phyloP scores from a whole-genome alignment of 2,329 filamentous ascomycete species.

The Myriosclerotinia curreyana region DNA sequence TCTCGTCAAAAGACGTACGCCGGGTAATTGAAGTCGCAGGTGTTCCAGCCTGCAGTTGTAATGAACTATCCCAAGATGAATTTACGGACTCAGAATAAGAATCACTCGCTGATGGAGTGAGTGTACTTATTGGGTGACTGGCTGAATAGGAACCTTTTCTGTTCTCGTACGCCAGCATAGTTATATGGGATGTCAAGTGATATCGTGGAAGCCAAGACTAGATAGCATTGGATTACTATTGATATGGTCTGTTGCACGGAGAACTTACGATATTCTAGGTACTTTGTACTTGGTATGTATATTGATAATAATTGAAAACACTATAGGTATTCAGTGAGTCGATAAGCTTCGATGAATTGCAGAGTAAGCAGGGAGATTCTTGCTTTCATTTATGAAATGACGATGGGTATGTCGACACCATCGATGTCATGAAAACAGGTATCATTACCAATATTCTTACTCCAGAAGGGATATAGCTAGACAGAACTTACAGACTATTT shows the following conservation, averaged over 20 bases:
- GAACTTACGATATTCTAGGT: slow-evolving; percentile 10
- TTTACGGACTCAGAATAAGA: slow-evolving; percentile 17
- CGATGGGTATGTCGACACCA: slow-evolving; percentile 9
- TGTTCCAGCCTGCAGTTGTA: slow-evolving; percentile 7
- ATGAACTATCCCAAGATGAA: slow-evolving; percentile 21
- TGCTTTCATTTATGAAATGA: slow-evolving; percentile 30
- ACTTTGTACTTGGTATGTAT: not conserved
- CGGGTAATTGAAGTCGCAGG: slow-evolving; percentile 9
- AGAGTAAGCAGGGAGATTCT: slow-evolving; percentile 24
- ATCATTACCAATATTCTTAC: slow-evolving; percentile 22
- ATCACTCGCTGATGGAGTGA: slow-evolving; percentile 15
- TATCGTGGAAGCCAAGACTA: slow-evolving; percentile 3
- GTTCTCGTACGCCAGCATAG: slow-evolving; percentile 15
- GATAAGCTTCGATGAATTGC: slow-evolving; percentile 21
- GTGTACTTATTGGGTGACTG: slow-evolving; percentile 6
- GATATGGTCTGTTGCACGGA: too few relatives aligned
- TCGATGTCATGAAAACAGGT: slow-evolving; percentile 20
- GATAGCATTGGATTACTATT: not conserved
- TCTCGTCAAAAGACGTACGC: slow-evolving; percentile 16
- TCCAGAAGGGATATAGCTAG: slow-evolving; percentile 25
- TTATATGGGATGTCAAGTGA: too few relatives aligned
- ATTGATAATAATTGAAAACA: not conserved
- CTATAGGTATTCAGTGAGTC: slow-evolving; percentile 14
- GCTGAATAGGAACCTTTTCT: slow-evolving; percentile 9
- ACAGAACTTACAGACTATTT: slow-evolving; percentile 30